Conservation (phyloP, 331 rosid species). For the Pyracantha coccinea region DNA sequence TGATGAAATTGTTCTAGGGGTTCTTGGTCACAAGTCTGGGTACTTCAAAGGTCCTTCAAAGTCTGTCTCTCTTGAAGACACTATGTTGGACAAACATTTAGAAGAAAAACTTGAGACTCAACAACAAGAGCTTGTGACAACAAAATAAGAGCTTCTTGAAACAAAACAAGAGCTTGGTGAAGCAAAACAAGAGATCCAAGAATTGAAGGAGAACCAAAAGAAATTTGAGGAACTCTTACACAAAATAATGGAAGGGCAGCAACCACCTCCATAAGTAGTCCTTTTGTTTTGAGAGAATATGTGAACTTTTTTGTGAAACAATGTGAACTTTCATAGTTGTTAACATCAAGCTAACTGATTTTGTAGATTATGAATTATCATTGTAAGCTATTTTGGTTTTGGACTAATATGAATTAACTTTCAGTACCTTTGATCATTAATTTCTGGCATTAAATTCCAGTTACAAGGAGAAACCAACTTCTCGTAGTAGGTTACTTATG, state of each 20-base stretch:
- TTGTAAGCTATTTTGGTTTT: background rate
- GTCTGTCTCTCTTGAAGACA: background rate
- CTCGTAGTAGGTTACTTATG: too few relatives aligned
- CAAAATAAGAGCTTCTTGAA: background rate
- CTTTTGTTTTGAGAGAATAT: background rate
- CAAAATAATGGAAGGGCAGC: background rate
- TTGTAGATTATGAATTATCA: background rate
- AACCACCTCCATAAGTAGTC: background rate
- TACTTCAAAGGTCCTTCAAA: too few relatives aligned
- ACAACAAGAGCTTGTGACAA: background rate
- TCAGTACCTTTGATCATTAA: too few relatives aligned
- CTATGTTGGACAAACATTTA: background rate
- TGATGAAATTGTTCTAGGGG: background rate
- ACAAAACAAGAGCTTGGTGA: background rate
- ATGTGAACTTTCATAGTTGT: background rate
- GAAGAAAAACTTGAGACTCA: background rate
- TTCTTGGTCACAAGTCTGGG: background rate
- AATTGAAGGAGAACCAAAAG: too few relatives aligned
- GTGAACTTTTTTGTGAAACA: too few relatives aligned
- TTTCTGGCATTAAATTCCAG: too few relatives aligned
- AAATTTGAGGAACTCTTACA: background rate
- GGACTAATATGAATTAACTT: background rate
- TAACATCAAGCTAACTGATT: background rate
- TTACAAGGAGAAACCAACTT: too few relatives aligned
- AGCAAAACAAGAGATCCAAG: background rate